Conservation (phyloP, 2,329 filamentous ascomycete species). For the Monosporascus sp. region DNA sequence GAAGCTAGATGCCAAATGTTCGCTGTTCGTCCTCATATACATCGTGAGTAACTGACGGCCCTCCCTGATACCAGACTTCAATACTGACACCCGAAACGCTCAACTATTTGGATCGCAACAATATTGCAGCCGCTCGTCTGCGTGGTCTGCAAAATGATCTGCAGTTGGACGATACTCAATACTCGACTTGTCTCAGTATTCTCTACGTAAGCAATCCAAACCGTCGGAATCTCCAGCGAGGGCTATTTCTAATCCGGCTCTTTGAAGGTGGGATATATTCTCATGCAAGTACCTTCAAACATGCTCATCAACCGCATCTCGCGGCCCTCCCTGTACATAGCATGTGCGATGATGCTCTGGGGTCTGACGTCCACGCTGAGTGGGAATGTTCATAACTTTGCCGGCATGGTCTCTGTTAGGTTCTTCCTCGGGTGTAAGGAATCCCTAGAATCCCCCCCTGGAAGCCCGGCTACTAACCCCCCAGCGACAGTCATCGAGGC, state of each 20-base stretch:
- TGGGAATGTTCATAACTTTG: conserved; percentile 46
- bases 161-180: conserved; percentile 50
- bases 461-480: too few species aligned
- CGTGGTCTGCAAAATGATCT: conserved; percentile 57
- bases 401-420: conserved; percentile 48
- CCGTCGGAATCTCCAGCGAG: too few species aligned
- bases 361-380: conserved; percentile 54
- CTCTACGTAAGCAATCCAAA: conserved; percentile 40
- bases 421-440: conserved; percentile 48
- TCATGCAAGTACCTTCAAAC: conserved; percentile 58
- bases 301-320: conserved; percentile 51
- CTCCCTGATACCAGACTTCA: neutral
- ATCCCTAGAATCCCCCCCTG: too few species aligned
- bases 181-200: conserved; percentile 58
- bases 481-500: conserved; percentile 44
- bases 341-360: conserved; percentile 51
- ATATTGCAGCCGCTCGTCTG: conserved; percentile 61
- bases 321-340: conserved; percentile 46
- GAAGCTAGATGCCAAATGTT: conserved; percentile 66
- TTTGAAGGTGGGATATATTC: conserved; percentile 48
- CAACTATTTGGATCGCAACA: conserved; percentile 66
- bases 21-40: conserved; percentile 67
- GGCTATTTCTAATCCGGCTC: neutral
- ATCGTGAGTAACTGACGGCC: conserved; percentile 32
- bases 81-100: conserved; percentile 24